These are phyloP conservation scores for Zygotorulaspora chibaensis DNA, from an alignment of 805 yeast species.

Conservation along the genomic window DNA sequence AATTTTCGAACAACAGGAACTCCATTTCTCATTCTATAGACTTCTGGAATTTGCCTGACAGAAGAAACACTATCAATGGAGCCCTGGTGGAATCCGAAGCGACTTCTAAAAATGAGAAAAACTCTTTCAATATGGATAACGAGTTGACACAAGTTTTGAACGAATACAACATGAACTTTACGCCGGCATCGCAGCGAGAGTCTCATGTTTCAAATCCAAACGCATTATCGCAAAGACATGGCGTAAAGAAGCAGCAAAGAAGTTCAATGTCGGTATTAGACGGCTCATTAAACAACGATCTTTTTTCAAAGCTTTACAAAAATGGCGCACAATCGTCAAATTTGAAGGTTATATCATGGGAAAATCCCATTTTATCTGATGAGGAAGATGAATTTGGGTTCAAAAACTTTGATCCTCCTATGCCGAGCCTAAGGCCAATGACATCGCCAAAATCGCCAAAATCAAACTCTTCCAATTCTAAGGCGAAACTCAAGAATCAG, in stretches of 20 bases:
- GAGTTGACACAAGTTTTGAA: constrained; percentile 24
- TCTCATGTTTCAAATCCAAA: constrained; percentile 2
- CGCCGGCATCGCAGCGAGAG: constrained; percentile 3
- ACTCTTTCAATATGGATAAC: constrained; percentile 17
- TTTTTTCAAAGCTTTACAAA: constrained; percentile 23
- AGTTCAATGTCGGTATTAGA: constrained; percentile 29
- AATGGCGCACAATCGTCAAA: constrained; percentile 9
- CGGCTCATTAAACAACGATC: constrained; percentile 18
- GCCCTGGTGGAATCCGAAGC: constrained; percentile 1
- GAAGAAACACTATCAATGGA: constrained; percentile 7
- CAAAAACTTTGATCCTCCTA: constrained; percentile 1
- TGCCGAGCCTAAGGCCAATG: constrained; percentile 11
- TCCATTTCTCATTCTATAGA: constrained; percentile 31
- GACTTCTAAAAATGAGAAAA: neutral
- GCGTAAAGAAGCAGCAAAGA: constrained; percentile 28
- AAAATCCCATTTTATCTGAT: constrained; percentile 12
- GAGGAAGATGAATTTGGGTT: constrained; percentile 14
- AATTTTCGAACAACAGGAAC: constrained; percentile 17
- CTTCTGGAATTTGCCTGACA: constrained; percentile 26
- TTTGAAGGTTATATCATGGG: constrained; percentile 16
- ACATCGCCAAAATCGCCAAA: constrained; percentile 16
- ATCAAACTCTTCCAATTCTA: constrained; percentile 2
- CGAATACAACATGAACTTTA: constrained; percentile 26
- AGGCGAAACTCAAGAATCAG: constrained; percentile 5
- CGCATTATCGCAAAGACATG: constrained; percentile 13